Base-by-base conservation (phyloP, 306 rosid genomes). In the Astragalus membranaceus region DNA sequence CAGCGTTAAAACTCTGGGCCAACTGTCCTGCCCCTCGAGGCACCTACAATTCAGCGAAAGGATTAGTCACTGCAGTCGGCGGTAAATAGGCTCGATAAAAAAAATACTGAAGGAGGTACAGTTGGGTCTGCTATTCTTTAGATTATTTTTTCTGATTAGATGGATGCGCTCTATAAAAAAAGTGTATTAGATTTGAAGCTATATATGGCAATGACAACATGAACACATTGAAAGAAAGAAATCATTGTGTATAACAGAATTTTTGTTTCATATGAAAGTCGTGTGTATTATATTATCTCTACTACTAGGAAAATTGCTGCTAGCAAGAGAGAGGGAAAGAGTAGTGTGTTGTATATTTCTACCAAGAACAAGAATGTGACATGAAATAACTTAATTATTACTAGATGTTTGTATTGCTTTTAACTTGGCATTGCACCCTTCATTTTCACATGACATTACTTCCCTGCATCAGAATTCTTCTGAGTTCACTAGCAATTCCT, bases 401-500 rank as follows among this genome's bases (percentile, higher is more conserved):
- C 77, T 75, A 51, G 75, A 74, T 59, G 70, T 80, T 80, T 77
- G 37, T 64, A 13, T 37, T 60, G 7, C 8, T 62, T 67, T 67
- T 52, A 37, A 78, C 74, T 74, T 36, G 56, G 70, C 79, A 76
- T 36, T 61, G 70, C 79, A 76, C 77, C 68, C 30, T 67, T 13
- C 42, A 62, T 47, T 76, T 20, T 81, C 85, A 80, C 69, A 74
- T 76, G 64, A 73, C 73, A 70, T 84, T 82, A 84, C 83, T 91
- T 66, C 85, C 89, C 81, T 86, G 96, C 84, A 79, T 48, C 75
- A 95, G 80, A 58, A 90, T 84, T 81, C 96, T 80, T 56, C 90
- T 73, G 30, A 95, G 90, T 80, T 95, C 99, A 32, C 78, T 76
- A 64, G 96, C 84, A 8, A 95, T 87, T 26, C 93, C 99, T 68